These are phyloP conservation scores for Acanthamoeba royreba DNA, from an alignment of 208 protist genomes.

Conservation along the genomic window DNA sequence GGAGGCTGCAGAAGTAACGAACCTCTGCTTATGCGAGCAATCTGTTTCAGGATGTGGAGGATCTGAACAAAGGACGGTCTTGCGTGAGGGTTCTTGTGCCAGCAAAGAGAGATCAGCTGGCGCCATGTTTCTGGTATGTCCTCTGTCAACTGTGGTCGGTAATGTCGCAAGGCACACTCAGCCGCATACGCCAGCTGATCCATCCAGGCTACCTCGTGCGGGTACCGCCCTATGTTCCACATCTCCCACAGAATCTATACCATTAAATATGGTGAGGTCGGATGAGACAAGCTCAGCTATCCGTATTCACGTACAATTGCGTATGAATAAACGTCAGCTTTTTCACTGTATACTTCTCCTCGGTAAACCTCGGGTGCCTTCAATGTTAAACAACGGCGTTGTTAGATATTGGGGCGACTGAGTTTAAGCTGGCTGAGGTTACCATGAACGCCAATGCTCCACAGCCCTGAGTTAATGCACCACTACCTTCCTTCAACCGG, in stretches of 20 bases:
- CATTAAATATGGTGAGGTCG: not conserved
- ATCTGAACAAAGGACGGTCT: not conserved
- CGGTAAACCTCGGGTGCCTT: not conserved
- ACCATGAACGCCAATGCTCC: not conserved
- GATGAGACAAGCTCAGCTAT: not conserved
- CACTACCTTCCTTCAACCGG: not conserved
- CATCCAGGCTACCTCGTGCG: not conserved
- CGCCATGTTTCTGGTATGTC: conserved; percentile 23
- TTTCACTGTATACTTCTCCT: not conserved
- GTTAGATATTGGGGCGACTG: too few relatives aligned
- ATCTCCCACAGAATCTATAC: not conserved
- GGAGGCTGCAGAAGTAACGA: too few relatives aligned
- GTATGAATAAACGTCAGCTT: not conserved
- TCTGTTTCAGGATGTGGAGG: not conserved
- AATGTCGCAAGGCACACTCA: not conserved
- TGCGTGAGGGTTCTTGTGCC: not conserved
- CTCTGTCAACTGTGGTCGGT: conserved; percentile 6
- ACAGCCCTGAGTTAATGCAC: not conserved
- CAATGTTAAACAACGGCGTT: too few relatives aligned
- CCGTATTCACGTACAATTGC: not conserved
- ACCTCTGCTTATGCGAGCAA: not conserved
- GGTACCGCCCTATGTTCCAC: not conserved
- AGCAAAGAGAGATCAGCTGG: not conserved
- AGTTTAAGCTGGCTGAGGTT: not conserved
- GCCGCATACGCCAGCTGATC: not conserved